Conservation (phyloP, 768 basidiomycete genomes). For the Russula dissimulans region DNA sequence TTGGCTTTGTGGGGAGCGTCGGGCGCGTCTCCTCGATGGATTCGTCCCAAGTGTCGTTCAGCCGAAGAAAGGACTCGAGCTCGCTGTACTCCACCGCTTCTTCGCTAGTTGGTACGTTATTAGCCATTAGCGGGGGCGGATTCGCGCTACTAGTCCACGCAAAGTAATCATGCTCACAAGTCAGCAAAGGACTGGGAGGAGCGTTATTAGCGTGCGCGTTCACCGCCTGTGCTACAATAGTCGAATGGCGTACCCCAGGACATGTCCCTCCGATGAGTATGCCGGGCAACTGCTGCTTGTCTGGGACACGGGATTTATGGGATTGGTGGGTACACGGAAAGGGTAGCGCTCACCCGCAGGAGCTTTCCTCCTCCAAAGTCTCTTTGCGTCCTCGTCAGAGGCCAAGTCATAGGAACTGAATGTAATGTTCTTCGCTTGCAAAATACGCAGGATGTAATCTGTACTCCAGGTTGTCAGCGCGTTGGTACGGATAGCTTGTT, state of each 20-base stretch:
- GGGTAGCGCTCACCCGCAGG: conserved; percentile 42
- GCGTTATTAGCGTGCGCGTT: conserved; percentile 6
- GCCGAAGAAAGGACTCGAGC: conserved; percentile 59
- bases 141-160: background rate
- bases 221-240: background rate
- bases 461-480: conserved; percentile 1
- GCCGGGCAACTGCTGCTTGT: conserved; percentile 78
- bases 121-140: conserved; percentile 3
- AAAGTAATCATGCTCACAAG: conserved; percentile 39
- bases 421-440: conserved; percentile 80
- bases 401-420: conserved; percentile 80
- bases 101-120: conserved; percentile 44
- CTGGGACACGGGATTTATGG: conserved; percentile 29
- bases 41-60: conserved; percentile 60
- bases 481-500: background rate
- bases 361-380: conserved; percentile 73
- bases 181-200: conserved; percentile 51
- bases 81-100: conserved; percentile 76
- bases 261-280: conserved; percentile 70
- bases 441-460: conserved; percentile 76
- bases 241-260: conserved; percentile 47
- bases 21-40: conserved; percentile 52
- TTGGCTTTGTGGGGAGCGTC: conserved; percentile 44
- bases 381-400: conserved; percentile 73
- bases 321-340: background rate